Conservation (phyloP, 352 stramenopile genomes). For the Phytopythium litorale region DNA sequence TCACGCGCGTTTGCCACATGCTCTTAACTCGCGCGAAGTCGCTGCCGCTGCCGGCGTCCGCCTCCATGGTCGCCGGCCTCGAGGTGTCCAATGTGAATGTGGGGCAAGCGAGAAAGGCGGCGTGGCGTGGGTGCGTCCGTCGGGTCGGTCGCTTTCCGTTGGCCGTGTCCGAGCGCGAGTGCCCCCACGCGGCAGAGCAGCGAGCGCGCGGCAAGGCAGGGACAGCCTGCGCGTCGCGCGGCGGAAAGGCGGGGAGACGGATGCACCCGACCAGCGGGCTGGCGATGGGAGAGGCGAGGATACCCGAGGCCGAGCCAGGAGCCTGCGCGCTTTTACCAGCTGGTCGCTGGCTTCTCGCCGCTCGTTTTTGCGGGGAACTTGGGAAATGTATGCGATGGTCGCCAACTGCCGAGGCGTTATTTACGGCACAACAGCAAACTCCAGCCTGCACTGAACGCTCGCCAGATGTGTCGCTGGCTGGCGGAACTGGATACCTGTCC, state of each 20-base stretch:
- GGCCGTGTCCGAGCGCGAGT: background rate
- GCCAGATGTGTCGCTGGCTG: background rate
- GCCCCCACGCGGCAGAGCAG: background rate
- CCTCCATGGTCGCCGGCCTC: background rate
- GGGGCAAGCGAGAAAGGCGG: background rate
- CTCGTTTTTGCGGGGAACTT: background rate
- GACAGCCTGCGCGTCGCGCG: background rate
- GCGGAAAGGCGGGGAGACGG: background rate
- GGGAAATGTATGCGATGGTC: background rate
- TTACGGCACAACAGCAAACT: background rate
- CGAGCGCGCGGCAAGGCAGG: background rate
- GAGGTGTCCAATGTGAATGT: background rate
- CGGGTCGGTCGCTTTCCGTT: background rate
- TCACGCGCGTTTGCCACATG: slow-evolving; percentile 61
- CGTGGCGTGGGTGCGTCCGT: too few species aligned
- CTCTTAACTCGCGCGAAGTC: slow-evolving; percentile 56
- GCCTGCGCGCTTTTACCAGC: background rate
- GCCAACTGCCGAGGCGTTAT: background rate
- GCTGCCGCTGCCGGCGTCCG: slow-evolving; percentile 4
- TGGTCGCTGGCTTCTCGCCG: background rate
- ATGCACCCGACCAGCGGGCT: background rate
- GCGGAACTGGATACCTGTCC: background rate
- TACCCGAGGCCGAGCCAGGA: background rate
- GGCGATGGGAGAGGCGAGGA: background rate
- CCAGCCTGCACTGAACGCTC: background rate